Base-by-base conservation (phyloP, 208 protist species). In the Acanthamoeba healyi region DNA sequence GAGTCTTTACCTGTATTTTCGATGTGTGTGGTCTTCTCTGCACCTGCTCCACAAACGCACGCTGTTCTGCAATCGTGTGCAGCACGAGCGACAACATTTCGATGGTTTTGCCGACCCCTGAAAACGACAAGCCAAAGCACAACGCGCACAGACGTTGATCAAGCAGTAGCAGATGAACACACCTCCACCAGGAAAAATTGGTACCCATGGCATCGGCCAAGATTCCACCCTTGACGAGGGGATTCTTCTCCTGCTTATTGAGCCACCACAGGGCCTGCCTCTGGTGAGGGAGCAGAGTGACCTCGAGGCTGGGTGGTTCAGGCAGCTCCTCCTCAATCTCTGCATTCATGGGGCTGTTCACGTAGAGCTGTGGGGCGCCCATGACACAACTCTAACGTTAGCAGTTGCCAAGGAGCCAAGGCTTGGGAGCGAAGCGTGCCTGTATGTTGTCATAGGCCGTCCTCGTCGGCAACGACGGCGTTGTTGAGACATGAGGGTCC, bases 51-150 rank as follows among this genome's bases (percentile, higher is more conserved):
- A 36, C 26, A 36, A 12, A 6, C 38, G 19, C 36, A 15, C n/a
- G 10, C 38, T 82, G 38, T 24, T 6, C 24, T 6, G 6, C 38
- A 7, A 54, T 9, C 6, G 34, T 82, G 38, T 42, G 38, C 36
- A 82, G 72, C n/a, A 82, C n/a, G 38, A 82, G 72, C 29, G 72
- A 12, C 14, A 82, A 29, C 72, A 82, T 82, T 82, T 82, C 38
- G n/a, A 82, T 51, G 5, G 97, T 97, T 94, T 98, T 98, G 24
- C 95, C 95, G 4, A 96, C 61, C 7, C 61, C 61, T 70, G 61
- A 5, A 7, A 7, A 36, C 61, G n/a, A 70, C 15, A n/a, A 67
- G 49, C 6, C 49, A 6, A 54, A 6, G 10, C 10, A 54, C 49
- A n/a, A n/a, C n/a, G n/a, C n/a, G n/a, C n/a, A n/a, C n/a, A n/a